A percentile compares a stretch with the other conserved stretches of the same genome.
Conservation (phyloP, 371 early-diverging fungal genomes). For the Rhizopus sp. region DNA sequence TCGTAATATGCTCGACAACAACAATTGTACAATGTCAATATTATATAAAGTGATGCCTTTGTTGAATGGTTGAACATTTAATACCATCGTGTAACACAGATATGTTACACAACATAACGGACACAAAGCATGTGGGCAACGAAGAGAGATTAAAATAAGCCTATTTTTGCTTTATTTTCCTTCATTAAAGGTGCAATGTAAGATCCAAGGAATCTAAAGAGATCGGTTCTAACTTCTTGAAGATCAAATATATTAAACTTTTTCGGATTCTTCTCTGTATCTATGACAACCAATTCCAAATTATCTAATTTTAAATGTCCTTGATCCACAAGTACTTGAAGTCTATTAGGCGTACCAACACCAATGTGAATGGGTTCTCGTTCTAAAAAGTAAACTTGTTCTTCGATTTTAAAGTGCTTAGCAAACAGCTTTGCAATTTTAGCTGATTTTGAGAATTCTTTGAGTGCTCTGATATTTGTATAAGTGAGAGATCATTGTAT, state of each 20-base stretch:
- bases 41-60: too few relatives aligned
- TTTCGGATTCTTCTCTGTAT: conserved; percentile 77
- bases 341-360: conserved; percentile 84
- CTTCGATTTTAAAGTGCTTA: conserved; percentile 80
- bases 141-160: conserved; percentile 31
- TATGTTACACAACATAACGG: neutral
- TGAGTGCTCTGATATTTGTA: conserved; percentile 25
- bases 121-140: neutral
- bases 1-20: too few relatives aligned
- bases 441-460: conserved; percentile 41
- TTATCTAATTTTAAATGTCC: conserved; percentile 67
- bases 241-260: conserved; percentile 75
- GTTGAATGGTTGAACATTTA: too few relatives aligned
- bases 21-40: too few relatives aligned
- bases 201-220: conserved; percentile 53
- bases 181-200: conserved; percentile 38
- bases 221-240: conserved; percentile 70
- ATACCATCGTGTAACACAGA: too few relatives aligned
- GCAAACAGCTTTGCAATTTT: conserved; percentile 85
- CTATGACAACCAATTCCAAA: conserved; percentile 70
- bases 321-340: conserved; percentile 67
- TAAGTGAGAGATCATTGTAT: neutral
- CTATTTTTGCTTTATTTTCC: conserved; percentile 38
- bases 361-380: conserved; percentile 65
- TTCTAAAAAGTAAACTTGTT: conserved; percentile 68